Percentiles rank a stretch among this genome's conserved stretches.
Conservation (phyloP, 306 rosid species). For the Begonia peltatifolia region DNA sequence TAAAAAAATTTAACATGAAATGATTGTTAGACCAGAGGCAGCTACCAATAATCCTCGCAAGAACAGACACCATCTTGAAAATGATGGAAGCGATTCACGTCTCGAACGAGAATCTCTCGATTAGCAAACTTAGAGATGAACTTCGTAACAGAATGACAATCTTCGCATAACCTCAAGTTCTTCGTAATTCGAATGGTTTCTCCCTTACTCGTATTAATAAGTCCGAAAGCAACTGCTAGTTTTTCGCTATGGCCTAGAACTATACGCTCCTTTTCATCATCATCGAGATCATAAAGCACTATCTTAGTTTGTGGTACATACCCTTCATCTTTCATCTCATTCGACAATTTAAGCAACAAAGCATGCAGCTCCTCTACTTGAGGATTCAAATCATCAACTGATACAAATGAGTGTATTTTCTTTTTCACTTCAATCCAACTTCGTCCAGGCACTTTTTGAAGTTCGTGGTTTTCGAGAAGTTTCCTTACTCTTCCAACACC, state of each 20-base stretch:
- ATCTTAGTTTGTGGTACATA: slow-evolving; percentile 51
- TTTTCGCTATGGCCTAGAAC: slow-evolving; percentile 87
- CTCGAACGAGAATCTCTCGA: slow-evolving; percentile 86
- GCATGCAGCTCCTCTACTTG: slow-evolving; percentile 62
- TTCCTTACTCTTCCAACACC: slow-evolving; percentile 57
- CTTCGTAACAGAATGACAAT: slow-evolving; percentile 77
- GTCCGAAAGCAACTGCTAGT: slow-evolving; percentile 86
- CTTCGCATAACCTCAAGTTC: slow-evolving; percentile 88
- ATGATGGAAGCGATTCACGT: slow-evolving; percentile 79
- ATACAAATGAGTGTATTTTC: slow-evolving; percentile 54
- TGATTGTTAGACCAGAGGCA: background rate
- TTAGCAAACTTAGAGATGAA: slow-evolving; percentile 62
- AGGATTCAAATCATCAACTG: slow-evolving; percentile 51
- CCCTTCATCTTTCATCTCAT: slow-evolving; percentile 67
- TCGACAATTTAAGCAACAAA: slow-evolving; percentile 37
- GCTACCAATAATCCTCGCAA: slow-evolving; percentile 88
- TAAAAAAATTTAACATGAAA: no score
- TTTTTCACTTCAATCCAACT: slow-evolving; percentile 76
- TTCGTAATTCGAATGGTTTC: slow-evolving; percentile 70
- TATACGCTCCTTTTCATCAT: slow-evolving; percentile 72
- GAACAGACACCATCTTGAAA: slow-evolving; percentile 75
- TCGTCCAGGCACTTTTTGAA: slow-evolving; percentile 69
- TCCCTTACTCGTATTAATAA: slow-evolving; percentile 53
- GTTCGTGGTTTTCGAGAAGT: slow-evolving; percentile 40
- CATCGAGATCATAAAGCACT: slow-evolving; percentile 64